Evolutionary conservation across 2,329 filamentous ascomycete genomes (phyloP), one percentile per base, ranked within the genome.

Genomic region (Pestalotiopsis sp.): DNA sequence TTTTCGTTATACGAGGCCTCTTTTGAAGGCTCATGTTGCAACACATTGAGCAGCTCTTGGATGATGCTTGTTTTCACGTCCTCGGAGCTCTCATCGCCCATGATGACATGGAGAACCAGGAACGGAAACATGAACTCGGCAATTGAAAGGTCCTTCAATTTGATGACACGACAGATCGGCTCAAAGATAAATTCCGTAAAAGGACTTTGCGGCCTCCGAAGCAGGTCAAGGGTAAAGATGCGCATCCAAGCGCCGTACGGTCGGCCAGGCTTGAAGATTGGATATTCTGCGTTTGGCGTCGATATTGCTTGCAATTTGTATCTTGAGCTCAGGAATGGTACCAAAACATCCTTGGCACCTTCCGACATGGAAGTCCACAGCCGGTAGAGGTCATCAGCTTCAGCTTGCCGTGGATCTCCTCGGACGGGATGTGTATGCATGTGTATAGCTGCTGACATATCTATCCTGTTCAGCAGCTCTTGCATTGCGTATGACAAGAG

Each of bases 401-500:
- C 87, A 12, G 85, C 84, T 36, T 90, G 87, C 25, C 71, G 79
- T 0, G 79, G 78, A 3, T 81, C 80, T 36, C 90, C 87, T 23
- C 71, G 79, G 0, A 79, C 78, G 3, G 81, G 59, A 39, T 61
- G 59, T 20, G 11, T 80, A 49, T 81, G 79, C 77, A 80, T 79
- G 38, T 78, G 79, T 65, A 83, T 85, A 0, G 87, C 88, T 12
- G 87, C 83, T 69, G 86, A 90, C 75, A 98, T 91, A 36, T 92
- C 91, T 75, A 92, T 93, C 72, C 91, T 90, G 59, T 91, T 90
- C 3, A 98, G 86, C 55, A 98, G 86, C 74, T 97, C 92, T 79
- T 99, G 96, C 90, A 99, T 98, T 2, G 92, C 93, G 79, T 93
- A 99, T 1, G 95, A 95, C 20, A 99, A 85, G 76, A 97, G 97